Evolutionary conservation across 495 filamentous ascomycete species (phyloP).

Genomic region (Terfezia boudieri): DNA sequence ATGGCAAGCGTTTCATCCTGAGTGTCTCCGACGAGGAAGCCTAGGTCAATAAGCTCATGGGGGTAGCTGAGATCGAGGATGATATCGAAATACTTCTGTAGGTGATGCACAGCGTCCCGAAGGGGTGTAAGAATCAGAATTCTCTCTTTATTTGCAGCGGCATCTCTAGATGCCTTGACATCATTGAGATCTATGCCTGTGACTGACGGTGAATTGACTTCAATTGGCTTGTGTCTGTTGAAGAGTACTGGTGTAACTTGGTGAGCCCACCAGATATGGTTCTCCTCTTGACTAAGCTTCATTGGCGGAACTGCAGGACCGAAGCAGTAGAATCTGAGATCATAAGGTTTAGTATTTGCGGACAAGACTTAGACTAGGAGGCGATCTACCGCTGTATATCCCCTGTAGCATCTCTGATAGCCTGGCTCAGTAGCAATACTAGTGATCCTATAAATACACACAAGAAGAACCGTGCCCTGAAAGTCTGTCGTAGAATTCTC

Average conservation of each 20-base stretch:
- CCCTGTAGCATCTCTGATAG: too few relatives aligned
- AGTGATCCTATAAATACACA: too few relatives aligned
- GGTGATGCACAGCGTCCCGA: constrained; percentile 61
- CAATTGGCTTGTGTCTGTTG: constrained; percentile 77
- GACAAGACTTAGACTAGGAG: too few relatives aligned
- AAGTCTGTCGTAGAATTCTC: too few relatives aligned
- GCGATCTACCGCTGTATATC: too few relatives aligned
- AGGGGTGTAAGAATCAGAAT: constrained; percentile 90
- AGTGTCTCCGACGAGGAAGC: constrained; percentile 79
- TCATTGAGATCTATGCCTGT: constrained; percentile 59
- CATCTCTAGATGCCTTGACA: constrained; percentile 59
- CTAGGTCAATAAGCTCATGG: constrained; percentile 85
- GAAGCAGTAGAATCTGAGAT: constrained; percentile 79
- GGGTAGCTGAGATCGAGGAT: constrained; percentile 79
- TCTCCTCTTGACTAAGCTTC: constrained; percentile 79
- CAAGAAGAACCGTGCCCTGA: too few relatives aligned
- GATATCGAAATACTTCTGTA: constrained; percentile 82
- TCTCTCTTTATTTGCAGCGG: constrained; percentile 56
- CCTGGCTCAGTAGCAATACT: too few relatives aligned
- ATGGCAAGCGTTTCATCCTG: constrained; percentile 72
- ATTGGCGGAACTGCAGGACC: constrained; percentile 81
- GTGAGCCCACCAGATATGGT: constrained; percentile 70
- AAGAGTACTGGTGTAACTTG: constrained; percentile 80
- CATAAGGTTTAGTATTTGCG: too few relatives aligned
- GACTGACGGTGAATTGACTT: constrained; percentile 64